Evolutionary conservation across 1,284 basidiomycete species (phyloP).

Genomic region (Malassezia cuniculi): DNA sequence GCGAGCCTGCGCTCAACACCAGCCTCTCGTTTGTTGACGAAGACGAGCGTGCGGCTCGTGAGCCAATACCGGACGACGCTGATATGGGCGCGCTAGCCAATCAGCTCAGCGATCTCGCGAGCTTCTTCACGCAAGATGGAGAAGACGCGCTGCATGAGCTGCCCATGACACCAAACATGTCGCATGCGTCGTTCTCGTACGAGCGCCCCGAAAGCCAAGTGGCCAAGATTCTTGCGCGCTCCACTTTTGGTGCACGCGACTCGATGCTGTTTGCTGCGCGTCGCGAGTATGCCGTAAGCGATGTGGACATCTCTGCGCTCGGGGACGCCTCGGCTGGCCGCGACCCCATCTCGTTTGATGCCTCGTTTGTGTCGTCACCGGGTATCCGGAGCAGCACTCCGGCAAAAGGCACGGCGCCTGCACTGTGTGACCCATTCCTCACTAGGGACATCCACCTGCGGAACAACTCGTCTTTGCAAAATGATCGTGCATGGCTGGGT

Average conservation of each 20-base stretch:
- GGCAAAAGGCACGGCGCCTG: no score
- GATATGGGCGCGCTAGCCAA: slow-evolving; percentile 33
- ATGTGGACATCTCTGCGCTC: no score
- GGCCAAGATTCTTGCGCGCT: slow-evolving; percentile 28
- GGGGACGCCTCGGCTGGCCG: no score
- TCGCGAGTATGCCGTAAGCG: neutral
- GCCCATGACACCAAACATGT: slow-evolving; percentile 10
- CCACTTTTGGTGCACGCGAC: slow-evolving; percentile 12
- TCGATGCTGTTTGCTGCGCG: slow-evolving; percentile 6
- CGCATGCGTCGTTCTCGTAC: slow-evolving; percentile 1
- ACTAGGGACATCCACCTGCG: no score
- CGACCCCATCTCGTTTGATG: no score
- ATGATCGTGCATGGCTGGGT: no score
- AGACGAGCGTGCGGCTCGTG: slow-evolving; percentile 8
- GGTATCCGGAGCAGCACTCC: no score
- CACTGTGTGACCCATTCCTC: no score
- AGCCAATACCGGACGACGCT: slow-evolving; percentile 3
- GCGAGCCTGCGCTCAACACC: slow-evolving; percentile 21
- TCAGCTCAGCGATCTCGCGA: slow-evolving; percentile 39
- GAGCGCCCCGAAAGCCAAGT: slow-evolving; percentile 20
- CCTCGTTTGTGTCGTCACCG: no score
- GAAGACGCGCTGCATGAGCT: slow-evolving; percentile 15
- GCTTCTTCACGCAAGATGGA: slow-evolving; percentile 37
- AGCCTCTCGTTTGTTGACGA: slow-evolving; percentile 36
- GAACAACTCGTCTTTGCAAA: no score